Evolutionary conservation across 257 asterid genomes (phyloP).

Genomic region (Dorcoceras hygrometricum): DNA sequence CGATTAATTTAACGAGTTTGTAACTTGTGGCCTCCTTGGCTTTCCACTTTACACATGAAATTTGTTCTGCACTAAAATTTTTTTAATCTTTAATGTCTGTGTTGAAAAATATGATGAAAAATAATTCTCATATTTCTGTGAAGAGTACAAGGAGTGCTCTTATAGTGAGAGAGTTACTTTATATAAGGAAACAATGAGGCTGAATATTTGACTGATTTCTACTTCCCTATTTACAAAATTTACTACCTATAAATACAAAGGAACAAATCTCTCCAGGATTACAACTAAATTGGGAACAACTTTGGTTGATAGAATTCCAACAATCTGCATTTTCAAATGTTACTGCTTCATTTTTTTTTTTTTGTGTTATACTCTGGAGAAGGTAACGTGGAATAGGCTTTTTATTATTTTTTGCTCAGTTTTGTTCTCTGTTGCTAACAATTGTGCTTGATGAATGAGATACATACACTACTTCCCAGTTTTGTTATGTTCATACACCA

Average conservation of each 20-base stretch:
- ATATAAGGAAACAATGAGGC: too few species aligned
- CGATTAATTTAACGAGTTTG: background rate
- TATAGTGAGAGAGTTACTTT: too few species aligned
- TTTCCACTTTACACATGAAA: background rate
- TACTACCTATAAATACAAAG: too few species aligned
- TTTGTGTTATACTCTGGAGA: background rate
- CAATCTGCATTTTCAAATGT: conserved; percentile 1
- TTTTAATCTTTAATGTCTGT: background rate
- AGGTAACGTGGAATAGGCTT: background rate
- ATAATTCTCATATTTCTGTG: too few species aligned
- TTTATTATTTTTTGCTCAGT: too few species aligned
- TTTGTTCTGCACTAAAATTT: background rate
- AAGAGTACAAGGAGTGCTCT: too few species aligned
- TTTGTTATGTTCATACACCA: background rate
- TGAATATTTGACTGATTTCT: too few species aligned
- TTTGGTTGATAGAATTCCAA: too few species aligned
- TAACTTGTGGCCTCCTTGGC: background rate
- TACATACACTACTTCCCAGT: background rate
- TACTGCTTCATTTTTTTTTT: background rate
- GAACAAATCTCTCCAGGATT: too few species aligned
- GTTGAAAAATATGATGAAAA: too few species aligned
- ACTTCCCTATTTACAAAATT: too few species aligned
- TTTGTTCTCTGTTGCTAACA: background rate
- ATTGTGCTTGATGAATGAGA: background rate
- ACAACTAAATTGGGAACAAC: too few species aligned